phyloP scores from a whole-genome alignment of 805 yeast species.

The Ogataea salicorniae region DNA sequence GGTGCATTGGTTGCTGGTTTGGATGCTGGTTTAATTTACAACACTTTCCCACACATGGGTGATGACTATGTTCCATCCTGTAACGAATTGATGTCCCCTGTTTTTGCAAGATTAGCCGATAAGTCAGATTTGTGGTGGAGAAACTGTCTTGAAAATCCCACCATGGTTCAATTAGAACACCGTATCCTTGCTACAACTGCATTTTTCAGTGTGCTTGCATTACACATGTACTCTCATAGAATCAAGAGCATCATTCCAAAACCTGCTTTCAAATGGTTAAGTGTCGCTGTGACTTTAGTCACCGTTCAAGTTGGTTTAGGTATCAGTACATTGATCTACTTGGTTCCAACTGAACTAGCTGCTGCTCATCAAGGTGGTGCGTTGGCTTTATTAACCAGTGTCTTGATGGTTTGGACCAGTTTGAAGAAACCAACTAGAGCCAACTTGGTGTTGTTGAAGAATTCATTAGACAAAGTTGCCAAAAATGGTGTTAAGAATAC shows the following conservation, averaged over 20 bases:
- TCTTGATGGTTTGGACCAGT: constrained; percentile 57
- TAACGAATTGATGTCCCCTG: constrained; percentile 73
- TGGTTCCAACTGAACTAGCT: constrained; percentile 90
- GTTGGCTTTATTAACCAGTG: constrained; percentile 74
- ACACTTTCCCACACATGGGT: constrained; percentile 97
- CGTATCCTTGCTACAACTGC: constrained; percentile 80
- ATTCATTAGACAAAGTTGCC: constrained; percentile 18
- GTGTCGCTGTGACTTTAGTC: constrained; percentile 76
- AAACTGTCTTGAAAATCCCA: constrained; percentile 89
- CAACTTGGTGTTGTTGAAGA: constrained; percentile 28
- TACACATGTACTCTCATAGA: constrained; percentile 63
- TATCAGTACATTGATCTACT: constrained; percentile 73
- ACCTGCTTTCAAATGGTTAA: constrained; percentile 51
- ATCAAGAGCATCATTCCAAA: constrained; percentile 54
- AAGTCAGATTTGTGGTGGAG: constrained; percentile 82
- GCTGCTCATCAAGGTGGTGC: constrained; percentile 98
- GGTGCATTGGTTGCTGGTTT: constrained; percentile 98
- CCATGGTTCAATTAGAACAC: constrained; percentile 91
- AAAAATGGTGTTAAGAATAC: constrained; percentile 1
- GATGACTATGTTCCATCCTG: constrained; percentile 68
- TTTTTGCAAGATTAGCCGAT: constrained; percentile 63
- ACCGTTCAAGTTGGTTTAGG: constrained; percentile 82
- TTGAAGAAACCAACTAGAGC: constrained; percentile 49
- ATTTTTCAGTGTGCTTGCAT: constrained; percentile 61
- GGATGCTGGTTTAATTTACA: constrained; percentile 95